Percentiles rank a stretch among this genome's conserved stretches.
These are phyloP conservation scores for Pelargonium fulgidum DNA, from an alignment of 441 rosid species.

Conservation along the genomic window DNA sequence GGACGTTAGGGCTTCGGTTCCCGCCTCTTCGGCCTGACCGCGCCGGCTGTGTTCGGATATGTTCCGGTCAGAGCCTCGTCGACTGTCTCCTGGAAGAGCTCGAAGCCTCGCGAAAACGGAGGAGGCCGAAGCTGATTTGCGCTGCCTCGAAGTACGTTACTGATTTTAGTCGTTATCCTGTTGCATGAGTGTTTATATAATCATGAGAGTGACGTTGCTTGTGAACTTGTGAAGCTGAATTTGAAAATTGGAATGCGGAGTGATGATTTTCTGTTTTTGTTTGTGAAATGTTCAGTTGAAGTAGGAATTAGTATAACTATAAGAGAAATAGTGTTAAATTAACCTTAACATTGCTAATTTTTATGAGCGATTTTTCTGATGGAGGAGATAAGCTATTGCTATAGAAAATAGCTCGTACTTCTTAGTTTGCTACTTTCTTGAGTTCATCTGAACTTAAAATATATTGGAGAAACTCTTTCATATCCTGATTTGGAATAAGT, in stretches of 20 bases:
- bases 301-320: background rate
- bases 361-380: background rate
- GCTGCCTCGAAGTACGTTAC: background rate
- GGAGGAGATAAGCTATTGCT: background rate
- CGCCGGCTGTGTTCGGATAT: constrained; percentile 9
- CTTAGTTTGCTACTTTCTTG: background rate
- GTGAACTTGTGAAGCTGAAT: background rate
- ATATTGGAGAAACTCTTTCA: background rate
- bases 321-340: background rate
- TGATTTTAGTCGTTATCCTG: background rate
- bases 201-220: background rate
- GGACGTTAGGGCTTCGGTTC: constrained; percentile 26
- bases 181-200: no score
- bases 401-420: no score
- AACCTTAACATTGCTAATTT: background rate
- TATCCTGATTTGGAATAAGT: background rate
- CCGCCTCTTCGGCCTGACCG: constrained; percentile 20
- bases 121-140: background rate
- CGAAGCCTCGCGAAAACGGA: background rate
- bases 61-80: background rate
- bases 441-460: background rate
- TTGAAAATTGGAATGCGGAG: background rate
- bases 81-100: background rate
- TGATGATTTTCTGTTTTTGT: no score
- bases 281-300: background rate